Evolutionary conservation across 2,329 filamentous ascomycete genomes (phyloP).

Genomic region (Penicillium crustosum): DNA sequence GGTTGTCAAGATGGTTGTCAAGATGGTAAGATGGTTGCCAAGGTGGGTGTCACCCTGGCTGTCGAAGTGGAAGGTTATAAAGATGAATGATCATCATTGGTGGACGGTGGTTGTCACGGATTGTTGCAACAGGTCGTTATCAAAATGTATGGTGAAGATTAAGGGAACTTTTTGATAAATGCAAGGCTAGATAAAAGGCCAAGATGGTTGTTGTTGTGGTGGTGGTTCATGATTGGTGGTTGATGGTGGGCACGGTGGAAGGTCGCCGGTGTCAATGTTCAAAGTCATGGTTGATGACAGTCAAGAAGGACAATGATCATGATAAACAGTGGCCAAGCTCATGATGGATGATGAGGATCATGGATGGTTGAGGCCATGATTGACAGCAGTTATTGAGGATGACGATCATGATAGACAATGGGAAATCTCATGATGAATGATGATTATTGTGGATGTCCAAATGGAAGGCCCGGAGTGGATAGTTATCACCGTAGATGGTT

Average conservation of each 20-base stretch:
- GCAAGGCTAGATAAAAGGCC: background rate
- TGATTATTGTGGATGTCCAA: background rate
- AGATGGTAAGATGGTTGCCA: too few species aligned
- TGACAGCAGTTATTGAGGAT: background rate
- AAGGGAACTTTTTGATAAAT: background rate
- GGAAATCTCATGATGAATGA: background rate
- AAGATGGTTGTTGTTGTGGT: background rate
- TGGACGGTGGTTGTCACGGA: background rate
- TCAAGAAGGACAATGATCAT: background rate
- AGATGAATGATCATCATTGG: background rate
- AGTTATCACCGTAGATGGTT: background rate
- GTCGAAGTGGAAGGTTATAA: background rate
- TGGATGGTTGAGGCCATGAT: too few species aligned
- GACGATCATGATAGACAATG: background rate
- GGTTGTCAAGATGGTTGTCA: too few species aligned
- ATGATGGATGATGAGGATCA: background rate
- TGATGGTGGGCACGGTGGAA: background rate
- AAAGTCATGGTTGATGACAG: background rate
- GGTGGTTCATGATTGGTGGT: background rate
- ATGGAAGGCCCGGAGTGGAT: background rate
- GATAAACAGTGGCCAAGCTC: background rate
- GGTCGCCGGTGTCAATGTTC: background rate
- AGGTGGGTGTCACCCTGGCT: too few species aligned
- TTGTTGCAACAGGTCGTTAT: background rate
- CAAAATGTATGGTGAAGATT: too few species aligned